These are phyloP conservation scores for Candida silvicultrix DNA, from an alignment of 805 yeast genomes.

Conservation along the genomic window DNA sequence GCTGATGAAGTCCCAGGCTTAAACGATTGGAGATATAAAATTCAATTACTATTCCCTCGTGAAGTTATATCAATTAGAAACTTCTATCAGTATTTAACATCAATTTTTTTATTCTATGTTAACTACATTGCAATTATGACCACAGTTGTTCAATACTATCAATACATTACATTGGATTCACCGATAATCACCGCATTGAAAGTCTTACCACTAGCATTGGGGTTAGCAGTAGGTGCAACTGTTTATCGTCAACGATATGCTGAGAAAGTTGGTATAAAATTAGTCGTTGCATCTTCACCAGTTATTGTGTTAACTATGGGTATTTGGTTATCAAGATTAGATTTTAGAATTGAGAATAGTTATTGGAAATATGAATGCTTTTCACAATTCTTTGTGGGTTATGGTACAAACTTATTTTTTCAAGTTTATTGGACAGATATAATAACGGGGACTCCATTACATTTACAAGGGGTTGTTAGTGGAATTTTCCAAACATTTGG, in stretches of 20 bases:
- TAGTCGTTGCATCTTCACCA: constrained; percentile 10
- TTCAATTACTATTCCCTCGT: constrained; percentile 23
- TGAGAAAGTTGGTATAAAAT: constrained; percentile 18
- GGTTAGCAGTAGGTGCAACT: constrained; percentile 22
- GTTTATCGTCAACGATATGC: constrained; percentile 17
- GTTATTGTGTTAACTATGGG: constrained; percentile 11
- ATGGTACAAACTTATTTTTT: constrained; percentile 26
- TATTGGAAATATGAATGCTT: constrained; percentile 27
- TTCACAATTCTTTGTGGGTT: constrained; percentile 19
- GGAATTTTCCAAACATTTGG: constrained; percentile 27
- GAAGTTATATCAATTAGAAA: constrained; percentile 22
- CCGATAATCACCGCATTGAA: constrained; percentile 32
- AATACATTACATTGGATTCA: constrained; percentile 20
- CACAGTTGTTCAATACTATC: constrained; percentile 21
- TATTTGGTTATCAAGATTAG: constrained; percentile 21
- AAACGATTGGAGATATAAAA: constrained; percentile 9
- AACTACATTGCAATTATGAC: constrained; percentile 17
- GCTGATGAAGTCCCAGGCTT: not conserved
- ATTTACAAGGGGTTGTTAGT: constrained; percentile 28
- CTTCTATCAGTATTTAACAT: constrained; percentile 17
- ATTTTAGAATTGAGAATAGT: constrained; percentile 7
- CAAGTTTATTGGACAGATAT: constrained; percentile 24
- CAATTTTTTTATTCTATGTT: constrained; percentile 16
- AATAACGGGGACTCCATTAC: constrained; percentile 21
- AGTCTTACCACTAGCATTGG: constrained; percentile 27